A percentile compares a stretch with the other conserved stretches of the same genome.
phyloP scores from a whole-genome alignment of 257 asterid genomes.

The Hygrophila difformis region DNA sequence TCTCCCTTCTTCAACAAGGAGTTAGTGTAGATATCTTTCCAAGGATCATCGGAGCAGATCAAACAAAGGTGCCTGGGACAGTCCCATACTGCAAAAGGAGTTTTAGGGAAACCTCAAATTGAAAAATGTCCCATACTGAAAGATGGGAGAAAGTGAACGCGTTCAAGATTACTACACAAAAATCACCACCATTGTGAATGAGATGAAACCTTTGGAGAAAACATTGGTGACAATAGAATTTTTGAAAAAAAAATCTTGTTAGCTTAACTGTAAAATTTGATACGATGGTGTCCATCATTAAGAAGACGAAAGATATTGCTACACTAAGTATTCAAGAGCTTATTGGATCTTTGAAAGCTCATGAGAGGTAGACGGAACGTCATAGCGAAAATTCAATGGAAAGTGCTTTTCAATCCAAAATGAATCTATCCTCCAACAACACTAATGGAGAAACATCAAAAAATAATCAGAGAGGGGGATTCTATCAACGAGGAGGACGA shows the following conservation, averaged over 20 bases:
- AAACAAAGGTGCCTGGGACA: background rate
- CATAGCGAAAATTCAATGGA: no score
- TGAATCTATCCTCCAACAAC: no score
- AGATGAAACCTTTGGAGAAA: background rate
- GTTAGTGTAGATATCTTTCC: no score
- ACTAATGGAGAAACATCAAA: background rate
- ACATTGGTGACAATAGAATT: conserved; percentile 1
- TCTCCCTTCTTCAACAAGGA: no score
- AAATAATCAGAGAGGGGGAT: background rate
- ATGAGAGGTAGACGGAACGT: background rate
- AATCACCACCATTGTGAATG: background rate
- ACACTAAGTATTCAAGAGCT: background rate
- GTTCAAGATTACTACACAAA: background rate
- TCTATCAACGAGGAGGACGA: no score
- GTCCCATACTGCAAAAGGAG: background rate
- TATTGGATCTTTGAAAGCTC: background rate
- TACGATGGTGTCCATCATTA: background rate
- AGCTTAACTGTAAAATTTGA: conserved; percentile 10
- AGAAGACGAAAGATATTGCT: conserved; percentile 8
- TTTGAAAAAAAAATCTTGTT: conserved; percentile 10
- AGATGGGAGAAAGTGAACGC: background rate
- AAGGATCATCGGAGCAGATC: background rate
- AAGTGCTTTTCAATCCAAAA: no score
- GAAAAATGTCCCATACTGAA: background rate
- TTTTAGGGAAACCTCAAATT: background rate